Base-by-base conservation (phyloP, 257 asterid genomes). In the Vinca minor region DNA sequence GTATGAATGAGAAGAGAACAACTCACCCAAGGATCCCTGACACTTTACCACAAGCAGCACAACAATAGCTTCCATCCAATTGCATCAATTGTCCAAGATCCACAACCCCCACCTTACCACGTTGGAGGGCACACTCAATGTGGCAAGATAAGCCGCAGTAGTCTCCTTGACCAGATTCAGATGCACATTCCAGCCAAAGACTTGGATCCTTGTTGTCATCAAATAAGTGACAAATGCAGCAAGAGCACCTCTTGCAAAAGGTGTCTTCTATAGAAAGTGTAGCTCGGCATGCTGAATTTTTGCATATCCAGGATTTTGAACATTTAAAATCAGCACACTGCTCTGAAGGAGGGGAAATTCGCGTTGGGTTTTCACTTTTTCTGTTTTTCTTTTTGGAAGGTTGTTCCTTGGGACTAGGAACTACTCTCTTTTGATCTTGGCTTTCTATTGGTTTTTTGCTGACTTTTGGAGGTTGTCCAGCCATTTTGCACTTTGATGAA, bases 141-240 rank as follows among this genome's bases (percentile, higher is more conserved):
- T 89, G 96, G 83, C 95, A 87, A 71, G 96, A 83, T 75, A 83
- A 78, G 62, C 95, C 96, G 80, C 94, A 89, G 4, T 83, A 66
- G 56, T 87, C 92, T 53, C 85, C 91, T 57, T 59, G 73, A 62
- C 85, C 84, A 64, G 91, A 73, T 77, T 87, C 91, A 64, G 94
- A 84, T 21, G 79, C 67, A 80, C 95, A 89, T 71, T 83, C 88
- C 78, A 87, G 68, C 95, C 95, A 89, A 75, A 89, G 91, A 78
- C 95, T 89, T 17, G 92, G 95, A 83, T 89, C 96, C 81, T 89
- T 87, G 78, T 87, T 87, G 73, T 87, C 96, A 73, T 87, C 96
- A 73, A 85, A 89, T 63, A 79, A 73, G 81, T 87, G 94, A 63
- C 94, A 89, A 53, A 87, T 87, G 76, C 95, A 89, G 73, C 95